Base-by-base conservation (phyloP, 208 protist genomes). In the Spongospora subterranea region DNA sequence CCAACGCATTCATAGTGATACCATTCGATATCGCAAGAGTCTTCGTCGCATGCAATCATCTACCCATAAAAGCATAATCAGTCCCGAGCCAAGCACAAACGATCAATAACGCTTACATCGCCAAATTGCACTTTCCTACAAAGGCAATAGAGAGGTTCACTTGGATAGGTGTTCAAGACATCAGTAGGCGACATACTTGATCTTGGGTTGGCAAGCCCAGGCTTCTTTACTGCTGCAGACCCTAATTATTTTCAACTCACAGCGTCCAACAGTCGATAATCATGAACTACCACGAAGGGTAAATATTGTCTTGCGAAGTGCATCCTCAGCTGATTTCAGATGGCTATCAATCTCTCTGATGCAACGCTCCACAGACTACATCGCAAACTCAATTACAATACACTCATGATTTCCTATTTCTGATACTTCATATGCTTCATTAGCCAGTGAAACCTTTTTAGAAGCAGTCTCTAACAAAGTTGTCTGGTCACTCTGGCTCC, bases 1-100 rank as follows among this genome's bases (percentile, higher is more conserved):
- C 89, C 89, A 38, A 91, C 89, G n/a, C 89, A 91, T 35, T 91
- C 89, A 50, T 82, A 91, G 88, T 91, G 89, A 64, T 88, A 91
- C 89, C 89, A 91, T 91, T 91, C 89, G 32, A 88, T 88, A 45
- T 91, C 54, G 32, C 53, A 91, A 6, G 46, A 46, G 13, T 89
- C 50, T 11, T 91, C 50, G 90, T 82, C 71, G n/a, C 71, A 82
- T 6, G 71, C 71, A 20, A 82, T 82, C 71, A 82, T 82, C 71
- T 82, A 82, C 71, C n/a, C n/a, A n/a, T n/a, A n/a, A 82, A 45
- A 82, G 17, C 13, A 60, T 60, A 20, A 39, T 20, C 71, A 82
- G n/a, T 82, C 71, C 6, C 13, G 17, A 6, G 35, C n/a, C 71
- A 39, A 82, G n/a, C 71, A 35, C 6, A 39, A 17, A n/a, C 71